Base-by-base conservation (phyloP, 108 stramenopile genomes). In the Nannochloropsis granulata region DNA sequence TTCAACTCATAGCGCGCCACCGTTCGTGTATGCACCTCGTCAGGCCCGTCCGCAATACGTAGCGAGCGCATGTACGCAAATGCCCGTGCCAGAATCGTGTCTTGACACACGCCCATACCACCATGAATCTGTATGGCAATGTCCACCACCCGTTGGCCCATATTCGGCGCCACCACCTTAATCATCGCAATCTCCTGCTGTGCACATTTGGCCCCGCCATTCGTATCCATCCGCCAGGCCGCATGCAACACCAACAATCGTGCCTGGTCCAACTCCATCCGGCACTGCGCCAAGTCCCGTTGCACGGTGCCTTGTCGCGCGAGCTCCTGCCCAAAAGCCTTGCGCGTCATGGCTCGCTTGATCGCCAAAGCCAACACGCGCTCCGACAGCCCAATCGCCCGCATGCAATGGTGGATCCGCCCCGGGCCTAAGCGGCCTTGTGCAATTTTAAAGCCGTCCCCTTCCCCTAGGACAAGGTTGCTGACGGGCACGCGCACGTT, bases 371-470 rank as follows among this genome's bases (percentile, higher is more conserved):
- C 85, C 43, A 91, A 45, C 23, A 89, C 91, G 13, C 91, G 89
- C 71, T 92, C 91, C 21, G 78, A 80, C 81, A 85, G 79, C 10
- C 98, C 98, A 83, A 97, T 89, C 0, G 94, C 93, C 78, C 98
- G 90, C 98, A 98, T 98, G 91, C 98, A 98, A 89, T 98, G 98
- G 92, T 97, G 97, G 81, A 98, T 94, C 43, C 98, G 92, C 79
- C 98, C 98, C 24, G 98, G 97, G 23, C 98, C 98, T 13, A 98
- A 88, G 44, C 98, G 84, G 25, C 93, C 92, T 89, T 98, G 98
- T 9, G 98, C 95, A 44, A 98, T 97, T 83, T 94, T 91, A 86
- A 97, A 97, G 25, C 98, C 98, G 71, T 92, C 85, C 45, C 97
- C 98, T 85, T 95, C 93, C 23, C 95, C 96, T 25, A 94, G 85